Evolutionary conservation across 148 eudicot genomes (phyloP).

Genomic region (Nepenthes gracilis): DNA sequence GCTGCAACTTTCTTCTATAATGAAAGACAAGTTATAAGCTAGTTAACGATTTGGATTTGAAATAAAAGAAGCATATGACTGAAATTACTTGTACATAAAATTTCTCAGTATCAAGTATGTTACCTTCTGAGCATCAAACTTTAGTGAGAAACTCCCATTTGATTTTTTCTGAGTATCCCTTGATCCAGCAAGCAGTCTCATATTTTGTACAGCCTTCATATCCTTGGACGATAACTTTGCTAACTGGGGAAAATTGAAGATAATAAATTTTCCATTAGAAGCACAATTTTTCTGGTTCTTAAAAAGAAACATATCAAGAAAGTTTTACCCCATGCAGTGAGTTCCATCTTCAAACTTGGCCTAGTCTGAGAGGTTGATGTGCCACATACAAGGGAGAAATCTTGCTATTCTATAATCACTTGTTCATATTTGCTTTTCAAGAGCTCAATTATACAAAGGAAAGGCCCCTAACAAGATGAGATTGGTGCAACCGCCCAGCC

Average conservation of each 20-base stretch:
- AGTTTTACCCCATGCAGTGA: not conserved
- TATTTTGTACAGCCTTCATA: constrained; percentile 69
- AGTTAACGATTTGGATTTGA: not conserved
- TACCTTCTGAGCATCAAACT: constrained; percentile 87
- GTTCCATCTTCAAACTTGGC: not conserved
- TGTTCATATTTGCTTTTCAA: too few species aligned
- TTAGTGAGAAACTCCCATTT: constrained; percentile 70
- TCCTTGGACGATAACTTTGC: constrained; percentile 73
- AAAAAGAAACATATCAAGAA: not conserved
- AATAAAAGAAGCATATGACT: not conserved
- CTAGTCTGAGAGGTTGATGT: not conserved
- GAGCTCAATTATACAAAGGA: too few species aligned
- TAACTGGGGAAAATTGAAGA: constrained; percentile 29
- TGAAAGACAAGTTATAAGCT: constrained; percentile 7
- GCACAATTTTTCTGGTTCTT: not conserved
- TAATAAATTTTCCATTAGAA: not conserved
- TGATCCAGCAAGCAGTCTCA: constrained; percentile 69
- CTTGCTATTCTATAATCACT: too few species aligned
- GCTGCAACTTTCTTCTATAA: constrained; percentile 64
- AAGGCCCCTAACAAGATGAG: too few species aligned
- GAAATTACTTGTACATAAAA: too few species aligned
- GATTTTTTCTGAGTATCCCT: constrained; percentile 34
- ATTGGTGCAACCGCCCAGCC: too few species aligned
- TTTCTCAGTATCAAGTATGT: not conserved
- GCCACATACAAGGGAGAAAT: too few species aligned